A percentile compares a stretch with the other conserved stretches of the same genome.
phyloP scores from a whole-genome alignment of 768 basidiomycete species.

The Boletus vinaceobasis region DNA sequence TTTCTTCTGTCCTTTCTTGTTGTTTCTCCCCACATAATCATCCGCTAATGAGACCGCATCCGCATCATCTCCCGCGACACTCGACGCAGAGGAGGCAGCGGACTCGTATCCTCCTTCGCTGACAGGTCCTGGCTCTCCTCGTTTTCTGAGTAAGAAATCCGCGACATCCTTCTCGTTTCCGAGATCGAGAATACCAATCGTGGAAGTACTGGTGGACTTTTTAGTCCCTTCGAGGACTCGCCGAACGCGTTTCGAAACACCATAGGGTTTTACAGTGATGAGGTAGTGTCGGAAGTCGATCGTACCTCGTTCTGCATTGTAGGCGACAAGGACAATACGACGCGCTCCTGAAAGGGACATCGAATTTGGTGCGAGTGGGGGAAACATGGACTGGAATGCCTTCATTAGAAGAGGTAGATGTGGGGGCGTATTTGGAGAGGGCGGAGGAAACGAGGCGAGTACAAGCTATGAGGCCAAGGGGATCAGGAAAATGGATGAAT shows the following conservation, averaged over 20 bases:
- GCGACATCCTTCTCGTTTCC: conserved; percentile 92
- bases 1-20: conserved; percentile 85
- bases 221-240: conserved; percentile 70
- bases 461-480: conserved; percentile 54
- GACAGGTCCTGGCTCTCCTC: conserved; percentile 53
- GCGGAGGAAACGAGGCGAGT: conserved; percentile 80
- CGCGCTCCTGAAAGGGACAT: conserved; percentile 86
- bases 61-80: conserved; percentile 81
- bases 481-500: not conserved
- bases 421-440: conserved; percentile 68
- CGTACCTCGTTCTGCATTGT: conserved; percentile 81
- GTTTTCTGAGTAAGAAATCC: conserved; percentile 81
- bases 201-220: conserved; percentile 23
- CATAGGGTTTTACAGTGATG: conserved; percentile 93
- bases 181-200: conserved; percentile 62
- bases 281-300: conserved; percentile 93
- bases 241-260: conserved; percentile 88
- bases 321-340: conserved; percentile 89
- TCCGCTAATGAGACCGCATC: conserved; percentile 79
- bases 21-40: conserved; percentile 94
- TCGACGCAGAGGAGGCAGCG: conserved; percentile 76
- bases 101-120: conserved; percentile 73
- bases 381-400: conserved; percentile 94
- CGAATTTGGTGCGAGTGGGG: conserved; percentile 80
- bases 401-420: conserved; percentile 92